Conservation (phyloP, 2,329 filamentous ascomycete genomes). For the Talaromyces sp. region DNA sequence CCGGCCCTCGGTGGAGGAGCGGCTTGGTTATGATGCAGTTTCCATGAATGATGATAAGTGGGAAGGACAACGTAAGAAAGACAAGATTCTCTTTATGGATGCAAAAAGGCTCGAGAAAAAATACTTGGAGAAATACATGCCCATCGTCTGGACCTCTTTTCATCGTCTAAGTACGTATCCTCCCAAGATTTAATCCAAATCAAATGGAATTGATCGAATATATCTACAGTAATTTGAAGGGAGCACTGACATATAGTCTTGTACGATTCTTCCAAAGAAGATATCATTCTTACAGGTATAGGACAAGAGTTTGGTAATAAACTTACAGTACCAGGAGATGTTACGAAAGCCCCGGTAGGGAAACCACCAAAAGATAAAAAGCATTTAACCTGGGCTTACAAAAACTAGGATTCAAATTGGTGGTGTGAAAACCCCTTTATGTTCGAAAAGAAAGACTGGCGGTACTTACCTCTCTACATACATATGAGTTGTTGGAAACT, state of each 20-base stretch:
- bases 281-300: too few relatives aligned
- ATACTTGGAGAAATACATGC: neutral
- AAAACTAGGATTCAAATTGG: too few relatives aligned
- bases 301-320: too few relatives aligned
- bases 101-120: neutral
- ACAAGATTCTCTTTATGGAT: neutral
- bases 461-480: too few relatives aligned
- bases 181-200: neutral
- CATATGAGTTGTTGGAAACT: too few relatives aligned
- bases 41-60: neutral
- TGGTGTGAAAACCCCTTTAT: too few relatives aligned
- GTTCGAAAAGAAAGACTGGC: too few relatives aligned
- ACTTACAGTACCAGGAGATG: too few relatives aligned
- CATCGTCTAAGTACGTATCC: slow-evolving; percentile 1
- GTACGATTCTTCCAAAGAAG: too few relatives aligned
- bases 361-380: too few relatives aligned
- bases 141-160: neutral
- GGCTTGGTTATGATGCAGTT: neutral
- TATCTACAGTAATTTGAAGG: neutral
- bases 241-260: neutral
- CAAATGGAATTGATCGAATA: neutral
- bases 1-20: neutral
- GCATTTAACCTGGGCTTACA: too few relatives aligned
- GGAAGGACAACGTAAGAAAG: neutral
- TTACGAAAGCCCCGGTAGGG: too few relatives aligned